phyloP scores from a whole-genome alignment of 305 asterid genomes.

The Solanum hybrid region DNA sequence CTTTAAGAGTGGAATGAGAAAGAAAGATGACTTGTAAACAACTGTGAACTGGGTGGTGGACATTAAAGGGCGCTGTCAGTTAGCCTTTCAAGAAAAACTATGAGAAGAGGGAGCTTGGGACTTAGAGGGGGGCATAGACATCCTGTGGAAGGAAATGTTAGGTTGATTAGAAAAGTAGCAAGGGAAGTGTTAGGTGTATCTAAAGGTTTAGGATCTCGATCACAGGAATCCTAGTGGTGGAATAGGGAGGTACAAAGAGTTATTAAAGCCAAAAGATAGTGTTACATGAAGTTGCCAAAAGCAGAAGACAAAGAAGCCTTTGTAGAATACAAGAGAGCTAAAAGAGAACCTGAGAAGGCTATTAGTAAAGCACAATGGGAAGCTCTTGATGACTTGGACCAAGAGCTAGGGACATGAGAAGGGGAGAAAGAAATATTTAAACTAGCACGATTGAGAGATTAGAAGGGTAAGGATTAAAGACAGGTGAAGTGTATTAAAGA shows the following conservation, averaged over 20 bases:
- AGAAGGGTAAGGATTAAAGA: background rate
- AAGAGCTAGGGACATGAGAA: background rate
- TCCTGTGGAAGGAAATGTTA: background rate
- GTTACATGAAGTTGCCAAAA: background rate
- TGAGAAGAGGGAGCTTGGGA: background rate
- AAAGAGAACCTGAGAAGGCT: background rate
- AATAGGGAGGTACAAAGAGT: background rate
- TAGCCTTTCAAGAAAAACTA: background rate
- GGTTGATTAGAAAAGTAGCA: background rate
- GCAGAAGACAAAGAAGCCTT: background rate
- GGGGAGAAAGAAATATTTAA: background rate
- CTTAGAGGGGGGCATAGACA: background rate
- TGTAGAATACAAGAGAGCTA: background rate
- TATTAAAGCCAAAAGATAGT: background rate
- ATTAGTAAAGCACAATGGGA: background rate
- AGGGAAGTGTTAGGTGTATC: background rate
- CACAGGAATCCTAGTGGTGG: background rate
- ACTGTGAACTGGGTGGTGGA: background rate
- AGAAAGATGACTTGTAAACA: background rate
- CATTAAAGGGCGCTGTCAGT: background rate
- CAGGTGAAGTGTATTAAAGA: background rate
- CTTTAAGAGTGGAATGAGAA: background rate
- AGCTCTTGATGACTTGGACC: background rate
- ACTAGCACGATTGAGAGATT: background rate
- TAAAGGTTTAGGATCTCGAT: background rate